phyloP scores from a whole-genome alignment of 768 basidiomycete species.

The Russula earlei region DNA sequence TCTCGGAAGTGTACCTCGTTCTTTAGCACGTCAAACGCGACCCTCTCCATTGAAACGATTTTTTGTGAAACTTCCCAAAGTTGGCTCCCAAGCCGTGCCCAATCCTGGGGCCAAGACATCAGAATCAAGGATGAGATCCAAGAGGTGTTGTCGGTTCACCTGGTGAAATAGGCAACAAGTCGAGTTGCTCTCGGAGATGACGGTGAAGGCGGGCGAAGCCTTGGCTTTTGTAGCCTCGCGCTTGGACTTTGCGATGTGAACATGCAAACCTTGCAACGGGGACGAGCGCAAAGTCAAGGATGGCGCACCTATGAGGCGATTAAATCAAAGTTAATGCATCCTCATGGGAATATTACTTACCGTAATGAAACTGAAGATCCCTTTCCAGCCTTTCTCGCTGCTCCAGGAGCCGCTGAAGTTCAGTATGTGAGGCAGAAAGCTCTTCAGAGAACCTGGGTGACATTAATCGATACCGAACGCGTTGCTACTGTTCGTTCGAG shows the following conservation, averaged over 20 bases:
- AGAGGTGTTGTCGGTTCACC: conserved; percentile 29
- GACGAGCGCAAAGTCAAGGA: conserved; percentile 67
- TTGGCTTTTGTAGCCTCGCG: conserved; percentile 47
- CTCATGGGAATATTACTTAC: conserved; percentile 29
- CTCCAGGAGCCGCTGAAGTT: conserved; percentile 36
- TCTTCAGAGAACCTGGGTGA: conserved; percentile 50
- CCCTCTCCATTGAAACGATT: conserved; percentile 53
- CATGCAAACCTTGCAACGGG: conserved; percentile 60
- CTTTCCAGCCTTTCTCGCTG: conserved; percentile 45
- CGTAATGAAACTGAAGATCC: conserved; percentile 42
- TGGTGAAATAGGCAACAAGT: conserved; percentile 63
- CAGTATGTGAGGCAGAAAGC: conserved; percentile 39
- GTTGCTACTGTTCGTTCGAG: neutral
- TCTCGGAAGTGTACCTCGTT: conserved; percentile 40
- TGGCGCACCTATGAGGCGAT: conserved; percentile 42
- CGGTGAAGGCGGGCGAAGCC: conserved; percentile 41
- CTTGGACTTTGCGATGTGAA: conserved; percentile 59
- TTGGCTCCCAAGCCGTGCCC: conserved; percentile 64
- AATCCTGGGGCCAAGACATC: conserved; percentile 39
- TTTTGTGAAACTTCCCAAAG: conserved; percentile 49
- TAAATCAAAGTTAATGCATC: neutral
- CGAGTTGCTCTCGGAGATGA: conserved; percentile 51
- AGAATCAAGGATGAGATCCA: neutral
- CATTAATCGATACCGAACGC: neutral
- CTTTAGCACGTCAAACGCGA: conserved; percentile 62